A percentile compares a stretch with the other conserved stretches of the same genome.
These are phyloP conservation scores for Aspergillus sp. DNA, from an alignment of 2,329 filamentous ascomycete genomes.

Conservation along the genomic window DNA sequence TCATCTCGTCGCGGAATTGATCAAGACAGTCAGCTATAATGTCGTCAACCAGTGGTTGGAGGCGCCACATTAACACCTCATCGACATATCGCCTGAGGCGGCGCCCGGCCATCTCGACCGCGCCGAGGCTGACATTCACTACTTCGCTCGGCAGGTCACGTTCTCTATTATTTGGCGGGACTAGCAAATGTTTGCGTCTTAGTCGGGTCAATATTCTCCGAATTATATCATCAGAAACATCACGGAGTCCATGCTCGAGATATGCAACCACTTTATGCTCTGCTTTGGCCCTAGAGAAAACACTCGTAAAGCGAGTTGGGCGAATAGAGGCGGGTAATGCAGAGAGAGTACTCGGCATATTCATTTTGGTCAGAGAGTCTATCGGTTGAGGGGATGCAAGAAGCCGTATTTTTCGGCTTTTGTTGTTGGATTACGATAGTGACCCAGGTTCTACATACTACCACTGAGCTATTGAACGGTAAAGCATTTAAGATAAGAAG, in stretches of 20 bases:
- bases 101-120: constrained; percentile 11
- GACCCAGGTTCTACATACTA: constrained; percentile 15
- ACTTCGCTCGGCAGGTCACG: constrained; percentile 2
- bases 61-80: constrained; percentile 9
- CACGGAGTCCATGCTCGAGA: constrained; percentile 16
- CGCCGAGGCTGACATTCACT: constrained; percentile 7
- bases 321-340: constrained; percentile 16
- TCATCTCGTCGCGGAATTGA: constrained; percentile 15
- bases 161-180: constrained; percentile 10
- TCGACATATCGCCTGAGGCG: constrained; percentile 15
- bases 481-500: constrained; percentile 10
- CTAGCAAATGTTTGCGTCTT: constrained; percentile 19
- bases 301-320: constrained; percentile 16
- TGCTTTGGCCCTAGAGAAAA: constrained; percentile 5
- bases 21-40: constrained; percentile 18
- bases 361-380: constrained; percentile 20
- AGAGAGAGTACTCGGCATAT: constrained; percentile 17
- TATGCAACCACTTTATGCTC: constrained; percentile 10
- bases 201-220: constrained; percentile 16
- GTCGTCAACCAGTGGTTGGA: constrained; percentile 14
- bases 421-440: constrained; percentile 5
- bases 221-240: constrained; percentile 16
- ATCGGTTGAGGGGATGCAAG: constrained; percentile 13
- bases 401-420: constrained; percentile 15
- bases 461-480: constrained; percentile 11